Evolutionary conservation across 148 eudicot genomes (phyloP), one percentile per base, ranked within the genome.

Genomic region (Chenopodium suecicum): DNA sequence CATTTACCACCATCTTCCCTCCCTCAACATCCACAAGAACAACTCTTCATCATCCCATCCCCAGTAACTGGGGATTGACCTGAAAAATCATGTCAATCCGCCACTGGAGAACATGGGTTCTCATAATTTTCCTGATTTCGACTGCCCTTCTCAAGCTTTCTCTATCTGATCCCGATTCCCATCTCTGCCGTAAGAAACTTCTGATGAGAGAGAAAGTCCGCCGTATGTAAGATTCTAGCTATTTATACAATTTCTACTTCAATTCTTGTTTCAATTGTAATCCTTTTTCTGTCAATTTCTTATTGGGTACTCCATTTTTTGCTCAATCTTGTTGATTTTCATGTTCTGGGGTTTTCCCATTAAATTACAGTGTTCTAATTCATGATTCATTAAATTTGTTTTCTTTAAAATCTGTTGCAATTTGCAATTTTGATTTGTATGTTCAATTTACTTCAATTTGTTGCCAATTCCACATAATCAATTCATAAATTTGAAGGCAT

Each of bases 171-270:
- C 79, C 82, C 12, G 92, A 93, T 82, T 81, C 86, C 72, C 79
- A 44, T 63, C 82, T 82, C 82, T 83, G 88, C n/a, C 89, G 87
- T 66, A 91, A 92, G 87, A 95, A 88, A 77, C 82, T 79, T 77
- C 84, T 93, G 48, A 89, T 95, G 93, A 90, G 87, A 64, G 90
- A 91, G n/a, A 93, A 91, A 89, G 98, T 92, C 48, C 91, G 94
- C 75, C 86, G 81, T 41, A 95, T 95, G 98, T 95, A 89, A 88
- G 89, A 41, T 56, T 50, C 68, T 52, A 67, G 16, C 54, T 48
- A 19, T 71, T 37, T 73, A 44, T 13, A 17, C 27, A 62, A 25
- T 71, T 82, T 60, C 10, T 34, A 73, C 13, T 34, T 70, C 1
- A 22, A 23, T 11, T 66, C 29, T 78, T 68, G 50, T 9, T 54